Evolutionary conservation across 805 yeast genomes (phyloP).

Genomic region (Starmerella sirachaensis): DNA sequence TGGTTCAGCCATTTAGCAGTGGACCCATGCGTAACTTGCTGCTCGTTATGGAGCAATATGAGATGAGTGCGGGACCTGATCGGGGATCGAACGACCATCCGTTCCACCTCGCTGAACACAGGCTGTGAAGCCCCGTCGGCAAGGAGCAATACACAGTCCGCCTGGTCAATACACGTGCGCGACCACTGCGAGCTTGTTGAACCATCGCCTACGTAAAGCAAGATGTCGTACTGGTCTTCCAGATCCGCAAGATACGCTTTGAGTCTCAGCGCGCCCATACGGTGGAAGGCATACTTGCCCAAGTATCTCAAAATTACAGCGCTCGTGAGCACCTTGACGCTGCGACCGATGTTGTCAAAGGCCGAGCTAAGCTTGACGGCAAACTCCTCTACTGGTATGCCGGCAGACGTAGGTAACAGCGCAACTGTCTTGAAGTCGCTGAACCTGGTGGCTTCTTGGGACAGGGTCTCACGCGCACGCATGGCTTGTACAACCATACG

Average conservation of each 20-base stretch:
- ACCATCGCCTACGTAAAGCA: conserved; percentile 81
- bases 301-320: conserved; percentile 65
- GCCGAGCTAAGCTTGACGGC: conserved; percentile 64
- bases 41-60: conserved; percentile 71
- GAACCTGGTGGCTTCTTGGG: conserved; percentile 19
- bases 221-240: conserved; percentile 80
- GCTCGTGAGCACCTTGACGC: conserved; percentile 72
- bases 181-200: conserved; percentile 74
- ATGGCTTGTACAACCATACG: conserved; percentile 57
- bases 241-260: conserved; percentile 82
- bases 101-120: conserved; percentile 74
- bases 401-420: conserved; percentile 63
- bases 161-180: conserved; percentile 81
- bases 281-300: conserved; percentile 89
- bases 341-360: conserved; percentile 55
- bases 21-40: conserved; percentile 70
- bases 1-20: conserved; percentile 75
- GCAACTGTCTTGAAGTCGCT: conserved; percentile 68
- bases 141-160: conserved; percentile 79
- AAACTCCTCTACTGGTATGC: conserved; percentile 79
- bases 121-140: conserved; percentile 74
- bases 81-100: conserved; percentile 56
- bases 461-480: conserved; percentile 9
- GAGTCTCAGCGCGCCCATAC: conserved; percentile 68
- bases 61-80: conserved; percentile 83